These are phyloP conservation scores for Clonostachys rosea DNA, from an alignment of 2,329 filamentous ascomycete species.

Conservation along the genomic window DNA sequence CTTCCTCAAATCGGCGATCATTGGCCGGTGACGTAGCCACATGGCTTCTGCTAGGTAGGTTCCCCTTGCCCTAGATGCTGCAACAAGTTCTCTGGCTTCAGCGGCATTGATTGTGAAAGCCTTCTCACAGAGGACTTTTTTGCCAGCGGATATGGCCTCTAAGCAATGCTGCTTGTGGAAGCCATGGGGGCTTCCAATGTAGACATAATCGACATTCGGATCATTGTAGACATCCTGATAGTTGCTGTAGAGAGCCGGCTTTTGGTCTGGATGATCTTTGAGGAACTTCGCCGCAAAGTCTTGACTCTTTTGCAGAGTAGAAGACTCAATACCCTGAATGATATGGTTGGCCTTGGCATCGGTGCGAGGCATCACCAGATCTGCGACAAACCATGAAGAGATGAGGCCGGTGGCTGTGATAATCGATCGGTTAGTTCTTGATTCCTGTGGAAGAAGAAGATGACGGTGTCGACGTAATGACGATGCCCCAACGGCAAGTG, in stretches of 20 bases:
- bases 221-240: constrained; percentile 34
- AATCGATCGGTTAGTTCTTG: too few relatives aligned
- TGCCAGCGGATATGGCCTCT: constrained; percentile 24
- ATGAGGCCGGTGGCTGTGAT: constrained; percentile 28
- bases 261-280: neutral
- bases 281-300: neutral
- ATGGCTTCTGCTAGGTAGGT: neutral
- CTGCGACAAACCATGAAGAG: constrained; percentile 37
- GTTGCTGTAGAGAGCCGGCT: constrained; percentile 26
- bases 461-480: constrained; percentile 9
- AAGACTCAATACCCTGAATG: constrained; percentile 35
- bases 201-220: constrained; percentile 34
- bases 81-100: neutral
- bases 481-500: constrained; percentile 27
- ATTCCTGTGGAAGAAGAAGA: too few relatives aligned
- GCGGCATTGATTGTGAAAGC: neutral
- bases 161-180: constrained; percentile 37
- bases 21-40: neutral
- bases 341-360: constrained; percentile 29
- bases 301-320: constrained; percentile 25
- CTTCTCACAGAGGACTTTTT: neutral
- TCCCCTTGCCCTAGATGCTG: neutral
- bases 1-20: constrained; percentile 14
- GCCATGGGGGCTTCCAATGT: constrained; percentile 37
- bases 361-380: constrained; percentile 27